Base-by-base conservation (phyloP, 768 basidiomycete genomes). In the Zangia roseola region DNA sequence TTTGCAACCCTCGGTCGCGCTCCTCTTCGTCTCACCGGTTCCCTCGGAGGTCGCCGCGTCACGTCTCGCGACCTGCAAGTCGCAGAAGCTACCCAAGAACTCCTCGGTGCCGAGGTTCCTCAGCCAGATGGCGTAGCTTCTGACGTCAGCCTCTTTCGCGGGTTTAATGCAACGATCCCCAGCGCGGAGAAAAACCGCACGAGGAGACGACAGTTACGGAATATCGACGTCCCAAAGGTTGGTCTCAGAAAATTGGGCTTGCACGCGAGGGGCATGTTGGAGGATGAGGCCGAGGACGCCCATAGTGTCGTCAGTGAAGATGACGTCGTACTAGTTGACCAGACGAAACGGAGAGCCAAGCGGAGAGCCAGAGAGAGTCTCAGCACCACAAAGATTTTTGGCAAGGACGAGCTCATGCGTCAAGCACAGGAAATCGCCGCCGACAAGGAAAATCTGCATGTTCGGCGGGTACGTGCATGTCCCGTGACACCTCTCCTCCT, bases 141-240 rank as follows among this genome's bases (percentile, higher is more conserved):
- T 14, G 80, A 82, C 59, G 84, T 94, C 43, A 91, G 89, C 59
- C 75, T 98, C 28, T 71, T 97, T 35, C 82, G 87, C 38, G 95
- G 95, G 0, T 98, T 97, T 69, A 88, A 91, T 60, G 95, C 95
- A 16, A 97, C 95, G 2, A 88, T 97, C 36, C 95, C 95, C 12
- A 89, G 88, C 62, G 82, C 94, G 33, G 88, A 92, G 57, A 79
- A 83, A 62, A 78, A 90, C 45, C 84, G 88, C 53, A 74, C 81
- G 13, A 75, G 93, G 51, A 70, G 94, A 54, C 71, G 92, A 49
- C 85, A 91, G 65, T 82, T 88, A 69, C 77, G 94, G 50, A 88
- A 84, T 57, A 81, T 91, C 13, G 87, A 91, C 4, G 79, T 84
- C 12, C 86, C 84, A 24, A 78, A 77, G 57, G 71, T 90, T 36